These are phyloP conservation scores for Entomophthora muscae DNA, from an alignment of 371 early-diverging fungal species.

Conservation along the genomic window DNA sequence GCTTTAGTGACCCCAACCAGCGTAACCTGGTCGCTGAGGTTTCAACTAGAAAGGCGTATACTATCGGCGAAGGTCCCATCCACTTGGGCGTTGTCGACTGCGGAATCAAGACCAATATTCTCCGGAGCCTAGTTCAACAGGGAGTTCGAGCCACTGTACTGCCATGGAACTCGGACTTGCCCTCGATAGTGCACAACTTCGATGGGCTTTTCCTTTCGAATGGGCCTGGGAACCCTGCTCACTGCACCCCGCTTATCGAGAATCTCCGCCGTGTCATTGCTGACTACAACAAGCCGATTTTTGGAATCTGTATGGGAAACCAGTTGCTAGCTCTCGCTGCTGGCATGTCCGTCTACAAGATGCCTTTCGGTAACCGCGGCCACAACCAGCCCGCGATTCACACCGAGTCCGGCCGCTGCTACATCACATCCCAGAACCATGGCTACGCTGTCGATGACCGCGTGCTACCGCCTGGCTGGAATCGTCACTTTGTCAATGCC, in stretches of 20 bases:
- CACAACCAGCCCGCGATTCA: conserved; percentile 78
- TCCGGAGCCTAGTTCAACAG: conserved; percentile 59
- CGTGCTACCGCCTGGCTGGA: conserved; percentile 47
- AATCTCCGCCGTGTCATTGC: conserved; percentile 43
- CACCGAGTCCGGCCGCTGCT: conserved; percentile 47
- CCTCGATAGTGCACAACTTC: conserved; percentile 29
- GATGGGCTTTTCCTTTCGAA: conserved; percentile 89
- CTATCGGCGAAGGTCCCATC: conserved; percentile 60
- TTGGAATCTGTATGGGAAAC: conserved; percentile 96
- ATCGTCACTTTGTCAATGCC: too few relatives aligned
- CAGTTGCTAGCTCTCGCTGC: conserved; percentile 78
- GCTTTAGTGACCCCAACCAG: conserved; percentile 58
- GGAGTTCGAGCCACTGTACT: conserved; percentile 56
- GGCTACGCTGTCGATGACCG: conserved; percentile 75
- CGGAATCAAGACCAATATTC: conserved; percentile 85
- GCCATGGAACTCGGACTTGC: conserved; percentile 68
- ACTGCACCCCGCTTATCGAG: conserved; percentile 39
- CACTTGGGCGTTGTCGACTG: conserved; percentile 68
- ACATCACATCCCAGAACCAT: conserved; percentile 92
- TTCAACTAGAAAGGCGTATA: conserved; percentile 37
- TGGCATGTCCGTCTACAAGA: conserved; percentile 67
- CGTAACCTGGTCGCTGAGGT: conserved; percentile 66
- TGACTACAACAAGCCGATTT: conserved; percentile 60
- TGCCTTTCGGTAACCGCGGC: too few relatives aligned
- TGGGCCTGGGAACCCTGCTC: conserved; percentile 79